Evolutionary conservation across 129 eudicot species (phyloP).

Genomic region (Flaveria sonorensis): DNA sequence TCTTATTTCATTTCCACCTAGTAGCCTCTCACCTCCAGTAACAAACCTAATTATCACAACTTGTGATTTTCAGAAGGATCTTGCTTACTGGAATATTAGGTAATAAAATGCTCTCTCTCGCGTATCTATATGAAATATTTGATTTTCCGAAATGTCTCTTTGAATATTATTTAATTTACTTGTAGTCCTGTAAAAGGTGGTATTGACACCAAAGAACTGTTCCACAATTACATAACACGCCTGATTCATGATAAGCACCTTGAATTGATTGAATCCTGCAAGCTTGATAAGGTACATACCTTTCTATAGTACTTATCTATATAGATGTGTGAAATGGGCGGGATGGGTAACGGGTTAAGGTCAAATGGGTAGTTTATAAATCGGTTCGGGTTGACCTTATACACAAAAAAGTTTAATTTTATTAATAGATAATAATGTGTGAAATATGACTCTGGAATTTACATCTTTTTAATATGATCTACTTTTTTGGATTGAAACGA

Average conservation of each 20-base stretch:
- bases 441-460: background rate
- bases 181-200: slow-evolving; percentile 70
- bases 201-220: slow-evolving; percentile 74
- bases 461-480: background rate
- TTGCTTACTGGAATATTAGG: slow-evolving; percentile 72
- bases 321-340: background rate
- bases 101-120: slow-evolving; percentile 27
- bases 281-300: slow-evolving; percentile 55
- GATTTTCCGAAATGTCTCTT: background rate
- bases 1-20: slow-evolving; percentile 63
- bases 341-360: background rate
- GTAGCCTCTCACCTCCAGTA: slow-evolving; percentile 62
- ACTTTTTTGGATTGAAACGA: background rate
- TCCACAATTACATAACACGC: slow-evolving; percentile 51
- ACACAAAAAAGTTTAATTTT: background rate
- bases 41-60: slow-evolving; percentile 65
- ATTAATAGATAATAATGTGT: background rate
- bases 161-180: slow-evolving; percentile 7
- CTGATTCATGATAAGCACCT: slow-evolving; percentile 64
- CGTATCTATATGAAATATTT: background rate
- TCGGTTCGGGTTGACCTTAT: background rate
- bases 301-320: background rate
- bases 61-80: slow-evolving; percentile 72
- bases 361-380: background rate
- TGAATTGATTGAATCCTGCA: slow-evolving; percentile 73